Conservation (phyloP, 2,329 filamentous ascomycete genomes). For the Uncinocarpus reesii region DNA sequence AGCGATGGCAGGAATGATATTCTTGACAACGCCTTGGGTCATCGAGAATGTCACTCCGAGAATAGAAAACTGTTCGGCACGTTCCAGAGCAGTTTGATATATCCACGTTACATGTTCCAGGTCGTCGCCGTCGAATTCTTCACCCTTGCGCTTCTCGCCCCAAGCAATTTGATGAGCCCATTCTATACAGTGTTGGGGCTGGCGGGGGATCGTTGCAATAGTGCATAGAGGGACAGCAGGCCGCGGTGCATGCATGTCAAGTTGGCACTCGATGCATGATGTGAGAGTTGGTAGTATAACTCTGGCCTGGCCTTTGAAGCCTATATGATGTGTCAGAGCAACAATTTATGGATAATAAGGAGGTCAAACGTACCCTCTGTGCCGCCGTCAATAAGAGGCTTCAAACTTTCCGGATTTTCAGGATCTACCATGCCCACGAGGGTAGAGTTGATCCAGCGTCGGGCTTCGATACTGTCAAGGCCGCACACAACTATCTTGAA, state of each 20-base stretch:
- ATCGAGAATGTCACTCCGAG: slow-evolving; percentile 86
- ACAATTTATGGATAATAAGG: too few species aligned
- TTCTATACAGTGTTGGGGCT: slow-evolving; percentile 96
- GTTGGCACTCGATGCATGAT: slow-evolving; percentile 94
- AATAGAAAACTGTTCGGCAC: slow-evolving; percentile 83
- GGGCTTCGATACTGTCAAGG: slow-evolving; percentile 89
- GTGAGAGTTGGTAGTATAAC: slow-evolving; percentile 88
- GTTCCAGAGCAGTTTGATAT: slow-evolving; percentile 69
- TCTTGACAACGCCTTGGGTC: slow-evolving; percentile 96
- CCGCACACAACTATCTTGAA: slow-evolving; percentile 92
- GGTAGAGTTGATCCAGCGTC: slow-evolving; percentile 97
- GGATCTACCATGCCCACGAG: slow-evolving; percentile 82
- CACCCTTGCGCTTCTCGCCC: slow-evolving; percentile 75
- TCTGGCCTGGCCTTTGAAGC: slow-evolving; percentile 92
- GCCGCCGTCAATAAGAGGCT: slow-evolving; percentile 90
- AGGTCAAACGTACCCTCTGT: slow-evolving; percentile 66
- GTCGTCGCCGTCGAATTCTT: slow-evolving; percentile 85
- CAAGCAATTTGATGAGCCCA: slow-evolving; percentile 98
- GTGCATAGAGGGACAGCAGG: slow-evolving; percentile 96
- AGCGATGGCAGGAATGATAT: slow-evolving; percentile 97
- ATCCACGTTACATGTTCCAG: slow-evolving; percentile 97
- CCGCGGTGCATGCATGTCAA: slow-evolving; percentile 96
- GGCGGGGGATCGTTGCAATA: slow-evolving; percentile 86
- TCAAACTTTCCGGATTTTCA: slow-evolving; percentile 71
- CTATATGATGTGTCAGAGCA: slow-evolving; percentile 34